Conservation (phyloP, 2,329 filamentous ascomycete species). For the Tolypocladium capitatum region DNA sequence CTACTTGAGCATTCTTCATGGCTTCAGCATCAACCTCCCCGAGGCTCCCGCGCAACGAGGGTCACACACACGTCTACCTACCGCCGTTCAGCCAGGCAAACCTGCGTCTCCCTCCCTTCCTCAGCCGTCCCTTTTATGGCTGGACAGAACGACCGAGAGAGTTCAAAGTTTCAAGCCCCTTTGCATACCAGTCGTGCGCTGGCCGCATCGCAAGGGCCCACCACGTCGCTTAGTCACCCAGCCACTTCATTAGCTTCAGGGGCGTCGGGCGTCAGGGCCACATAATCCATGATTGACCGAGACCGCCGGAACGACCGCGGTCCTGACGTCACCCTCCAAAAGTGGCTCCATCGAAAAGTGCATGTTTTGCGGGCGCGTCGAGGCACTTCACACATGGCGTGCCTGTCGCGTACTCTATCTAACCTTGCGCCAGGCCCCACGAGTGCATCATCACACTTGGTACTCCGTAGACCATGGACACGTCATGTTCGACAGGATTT, state of each 20-base stretch:
- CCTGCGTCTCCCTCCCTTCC: too few relatives aligned
- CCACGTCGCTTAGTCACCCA: neutral
- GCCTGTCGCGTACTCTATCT: neutral
- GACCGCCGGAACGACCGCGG: neutral
- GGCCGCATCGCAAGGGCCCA: neutral
- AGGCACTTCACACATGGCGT: too few relatives aligned
- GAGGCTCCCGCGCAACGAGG: neutral
- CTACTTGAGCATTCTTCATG: neutral
- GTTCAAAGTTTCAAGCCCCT: neutral
- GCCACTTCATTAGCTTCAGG: too few relatives aligned
- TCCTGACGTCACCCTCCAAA: neutral
- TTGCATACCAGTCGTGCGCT: neutral
- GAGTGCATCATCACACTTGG: neutral
- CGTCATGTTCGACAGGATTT: slow-evolving; percentile 7
- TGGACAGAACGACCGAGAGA: neutral
- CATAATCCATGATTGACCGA: too few relatives aligned
- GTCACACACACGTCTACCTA: neutral
- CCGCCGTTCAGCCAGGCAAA: too few relatives aligned
- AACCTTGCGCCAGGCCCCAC: neutral
- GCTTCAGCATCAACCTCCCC: neutral
- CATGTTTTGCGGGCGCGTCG: too few relatives aligned
- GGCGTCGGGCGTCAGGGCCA: too few relatives aligned
- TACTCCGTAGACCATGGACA: neutral
- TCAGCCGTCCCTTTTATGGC: neutral
- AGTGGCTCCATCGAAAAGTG: too few relatives aligned